phyloP scores from a whole-genome alignment of 805 yeast genomes.

The Kazachstania kunashirensis region DNA sequence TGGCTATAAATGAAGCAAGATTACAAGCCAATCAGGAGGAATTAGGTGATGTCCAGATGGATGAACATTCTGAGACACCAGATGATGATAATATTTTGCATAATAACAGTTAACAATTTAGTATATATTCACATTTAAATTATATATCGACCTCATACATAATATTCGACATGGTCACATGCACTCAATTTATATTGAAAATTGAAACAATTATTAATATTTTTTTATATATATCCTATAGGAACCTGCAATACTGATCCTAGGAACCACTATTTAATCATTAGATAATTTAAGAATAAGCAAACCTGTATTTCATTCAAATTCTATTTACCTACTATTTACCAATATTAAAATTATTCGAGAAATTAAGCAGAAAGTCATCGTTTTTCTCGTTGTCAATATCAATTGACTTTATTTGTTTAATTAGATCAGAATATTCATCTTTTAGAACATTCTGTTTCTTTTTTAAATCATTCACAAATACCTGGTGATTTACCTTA shows the following conservation, averaged over 20 bases:
- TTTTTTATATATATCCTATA: too few species aligned
- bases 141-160: background rate
- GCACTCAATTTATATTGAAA: too few species aligned
- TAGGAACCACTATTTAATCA: too few species aligned
- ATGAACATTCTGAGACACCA: conserved; percentile 22
- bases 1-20: conserved; percentile 7
- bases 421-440: background rate
- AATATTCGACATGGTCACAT: too few species aligned
- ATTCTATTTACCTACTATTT: too few species aligned
- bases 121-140: too few species aligned
- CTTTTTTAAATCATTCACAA: conserved; percentile 39
- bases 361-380: conserved; percentile 9
- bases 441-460: background rate
- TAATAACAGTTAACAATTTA: conserved; percentile 3
- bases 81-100: conserved; percentile 16
- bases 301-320: too few species aligned
- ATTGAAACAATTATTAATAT: too few species aligned
- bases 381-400: conserved; percentile 1
- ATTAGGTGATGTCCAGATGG: conserved; percentile 8
- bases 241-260: too few species aligned
- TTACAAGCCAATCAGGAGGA: conserved; percentile 1
- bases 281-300: too few species aligned
- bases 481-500: conserved; percentile 37
- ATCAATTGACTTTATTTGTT: background rate
- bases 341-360: conserved; percentile 7